Base-by-base conservation (phyloP, 805 yeast genomes). In the Wickerhamomyces tratensis region DNA sequence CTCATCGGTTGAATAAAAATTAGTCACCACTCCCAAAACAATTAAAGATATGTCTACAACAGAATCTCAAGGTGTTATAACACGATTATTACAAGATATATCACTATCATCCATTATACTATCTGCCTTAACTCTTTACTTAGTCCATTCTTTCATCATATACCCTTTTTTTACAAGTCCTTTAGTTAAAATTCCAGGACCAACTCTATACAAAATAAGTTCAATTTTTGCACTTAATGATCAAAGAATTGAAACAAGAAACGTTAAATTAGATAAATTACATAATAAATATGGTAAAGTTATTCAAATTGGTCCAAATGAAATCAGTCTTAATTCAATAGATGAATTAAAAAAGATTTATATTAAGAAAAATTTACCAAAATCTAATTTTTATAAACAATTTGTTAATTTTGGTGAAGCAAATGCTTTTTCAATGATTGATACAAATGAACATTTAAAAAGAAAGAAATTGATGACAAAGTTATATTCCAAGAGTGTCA, bases 251-350 rank as follows among this genome's bases (percentile, higher is more conserved):
- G 77, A 72, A 45, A 68, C 72, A 45, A 65, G 84, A 43, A 76
- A 69, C 46, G 61, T 63, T 31, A 64, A 61, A 34, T 72, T 80
- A 4, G 72, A 77, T 43, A 35, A 53, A 4, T 59, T 80, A 44
- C 89, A 82, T 51, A 39, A 54, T 38, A 55, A 62, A 44, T 79
- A 79, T 50, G 89, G 88, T 2, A 71, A 80, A 7, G 74, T 81
- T 5, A 77, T 82, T 6, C 63, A 82, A 25, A 58, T 82, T 12
- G 69, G 77, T 1, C 87, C 88, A 2, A 59, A 63, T 25, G 87
- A 80, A 49, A 63, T 82, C 15, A 77, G 82, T 40, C 69, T 82
- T 38, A 66, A 74, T 38, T 76, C 79, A 41, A 52, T 67, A 5
- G 67, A 67, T 39, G 72, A 64, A 46, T 48, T 79, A 36, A 72